Evolutionary conservation across 1,284 basidiomycete species (phyloP), one percentile per base, ranked within the genome.

Genomic region (Ustilago sp.): DNA sequence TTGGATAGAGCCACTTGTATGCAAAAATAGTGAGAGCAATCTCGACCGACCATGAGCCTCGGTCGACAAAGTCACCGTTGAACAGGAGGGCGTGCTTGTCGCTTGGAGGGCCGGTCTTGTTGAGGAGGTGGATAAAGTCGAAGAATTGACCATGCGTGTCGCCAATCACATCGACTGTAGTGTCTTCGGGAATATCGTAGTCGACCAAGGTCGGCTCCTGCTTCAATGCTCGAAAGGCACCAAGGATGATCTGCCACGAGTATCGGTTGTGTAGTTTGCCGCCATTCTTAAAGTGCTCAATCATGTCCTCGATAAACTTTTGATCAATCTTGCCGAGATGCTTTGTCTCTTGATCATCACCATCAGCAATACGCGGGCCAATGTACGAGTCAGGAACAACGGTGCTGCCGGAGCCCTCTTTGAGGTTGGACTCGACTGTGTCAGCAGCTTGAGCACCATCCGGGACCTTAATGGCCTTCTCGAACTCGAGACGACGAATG

Each of bases 1-100:
- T 67, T 38, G 84, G 83, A 70, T 82, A 84, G 55, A 85, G 77
- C 80, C 95, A 99, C 89, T 99, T 99, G 88, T 93, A 98, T 6
- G 95, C 94, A 84, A 99, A 94, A 2, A 95, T 91, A 9, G 93
- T 93, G 70, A 99, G 87, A 62, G 95, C 95, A 65, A 98, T 95
- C 87, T 99, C 97, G 68, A 98, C 93, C 11, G 93, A 94, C 95
- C 95, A 98, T 38, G 93, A 95, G 15, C 96, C 97, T 70, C 97
- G 91, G 87, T 99, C 97, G 47, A 99, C 97, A 75, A 80, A 79
- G 70, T 79, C 75, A 56, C 84, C 84, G 64, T 85, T 85, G 80
- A 85, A 85, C 31, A 85, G 78, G 31, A 85, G 59, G 6, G 82
- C 83, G 56, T 86, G 84, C 12, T 50, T 74, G 9, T 77, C 67